Evolutionary conservation across 805 yeast species (phyloP), one percentile per base, ranked within the genome.

Genomic region (Diddensiella santjacobensis): DNA sequence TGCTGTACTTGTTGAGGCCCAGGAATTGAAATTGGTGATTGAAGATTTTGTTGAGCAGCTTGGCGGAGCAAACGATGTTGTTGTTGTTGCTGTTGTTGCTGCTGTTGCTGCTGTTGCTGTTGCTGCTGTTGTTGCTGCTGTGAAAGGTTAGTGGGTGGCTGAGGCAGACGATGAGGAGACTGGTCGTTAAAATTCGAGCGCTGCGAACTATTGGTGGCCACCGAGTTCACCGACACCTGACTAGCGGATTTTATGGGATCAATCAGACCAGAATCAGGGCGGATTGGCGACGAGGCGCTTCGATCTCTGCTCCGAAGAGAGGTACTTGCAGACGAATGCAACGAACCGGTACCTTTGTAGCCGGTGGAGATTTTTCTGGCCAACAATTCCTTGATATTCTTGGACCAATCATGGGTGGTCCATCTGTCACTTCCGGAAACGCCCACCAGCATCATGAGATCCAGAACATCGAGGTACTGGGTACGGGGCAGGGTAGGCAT

Each of bases 401-500:
- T 50, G 53, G 73, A 71, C 93, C 93, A 85, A 26, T 78, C 79
- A n/a, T 71, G 60, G 13, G 71, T 68, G 3, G 75, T 56, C 91
- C 91, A 84, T 31, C 58, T 42, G 31, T 52, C 62, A 44, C 70
- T 64, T 38, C 66, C 74, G 40, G 63, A 64, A 11, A 64, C 53
- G 4, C 64, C 58, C 1, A 63, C 67, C 18, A 81, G 59, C 51
- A 73, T 65, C 23, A 73, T 55, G 29, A 83, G 57, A 54, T 85
- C 93, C 24, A 79, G 76, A 2, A 81, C 75, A 47, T 80, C 83
- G 41, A 87, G 67, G 60, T 86, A 87, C 59, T 86, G 82, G 35
- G 81, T 82, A 48, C 77, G 77, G 0, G 96, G 96, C 51, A 87
- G 73, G 2, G 87, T 83, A 1, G 96, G 96, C 61, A 87, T 75